These are phyloP conservation scores for Pelargonium australe DNA, from an alignment of 441 rosid genomes.

Conservation along the genomic window DNA sequence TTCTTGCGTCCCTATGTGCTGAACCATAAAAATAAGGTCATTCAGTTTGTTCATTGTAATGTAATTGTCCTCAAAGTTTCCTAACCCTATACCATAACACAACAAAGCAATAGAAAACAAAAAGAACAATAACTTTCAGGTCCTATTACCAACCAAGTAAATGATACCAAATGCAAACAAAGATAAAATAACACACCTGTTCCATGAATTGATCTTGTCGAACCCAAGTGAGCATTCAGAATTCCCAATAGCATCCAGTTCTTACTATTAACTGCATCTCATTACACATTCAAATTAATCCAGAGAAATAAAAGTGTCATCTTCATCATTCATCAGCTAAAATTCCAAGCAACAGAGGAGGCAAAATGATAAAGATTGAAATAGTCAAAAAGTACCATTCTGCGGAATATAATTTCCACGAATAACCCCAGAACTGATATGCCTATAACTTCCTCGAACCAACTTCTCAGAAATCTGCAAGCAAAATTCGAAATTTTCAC, in stretches of 20 bases:
- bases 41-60: not conserved
- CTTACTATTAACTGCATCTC: slow-evolving; percentile 44
- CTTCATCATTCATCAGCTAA: too few species aligned
- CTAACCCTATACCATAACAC: not conserved
- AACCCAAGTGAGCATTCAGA: slow-evolving; percentile 32
- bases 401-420: too few species aligned
- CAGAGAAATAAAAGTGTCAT: too few species aligned
- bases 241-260: slow-evolving; percentile 41
- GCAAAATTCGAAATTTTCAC: too few species aligned
- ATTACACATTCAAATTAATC: too few species aligned
- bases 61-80: not conserved
- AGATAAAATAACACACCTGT: slow-evolving; percentile 38
- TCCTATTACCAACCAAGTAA: not conserved
- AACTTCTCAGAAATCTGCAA: too few species aligned
- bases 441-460: too few species aligned
- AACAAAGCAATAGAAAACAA: not conserved
- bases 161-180: too few species aligned
- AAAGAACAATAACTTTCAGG: not conserved
- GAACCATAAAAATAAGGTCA: slow-evolving; percentile 19
- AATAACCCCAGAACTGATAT: too few species aligned
- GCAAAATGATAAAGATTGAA: too few species aligned
- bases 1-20: slow-evolving; percentile 50
- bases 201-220: slow-evolving; percentile 63
- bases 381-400: too few species aligned
- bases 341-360: too few species aligned